Evolutionary conservation across 176 grass and related monocot species (phyloP), one percentile per base, ranked within the genome.

Genomic region (Oryza glumipatula): DNA sequence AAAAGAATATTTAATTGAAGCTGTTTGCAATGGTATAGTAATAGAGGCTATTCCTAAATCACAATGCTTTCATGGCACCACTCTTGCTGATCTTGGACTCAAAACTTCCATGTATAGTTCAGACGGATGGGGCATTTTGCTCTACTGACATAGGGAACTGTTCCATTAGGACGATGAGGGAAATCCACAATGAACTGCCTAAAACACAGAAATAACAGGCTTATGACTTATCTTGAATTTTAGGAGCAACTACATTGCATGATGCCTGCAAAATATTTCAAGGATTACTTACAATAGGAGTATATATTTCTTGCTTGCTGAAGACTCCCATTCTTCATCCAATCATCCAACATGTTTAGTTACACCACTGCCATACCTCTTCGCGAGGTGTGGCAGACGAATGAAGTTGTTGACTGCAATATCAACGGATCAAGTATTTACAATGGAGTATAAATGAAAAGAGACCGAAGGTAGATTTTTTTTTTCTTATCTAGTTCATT

Each of bases 311-410:
- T 28, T 77, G 48, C 13, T 28, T 77, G 48, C 11, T 23, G 44
- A 83, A 33, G 67, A 4, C 33, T 61, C 35, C 70, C 10, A 32
- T 51, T 3, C 48, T 51, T 51, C 48, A 51, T 51, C 0, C 35
- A 32, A 75, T 15, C 32, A 41, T 41, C 39, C 39, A 2, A 41
- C 39, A 41, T 26, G 4, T 76, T 19, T 82, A 13, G 38, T 61
- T 28, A 45, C 72, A 76, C 82, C 44, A 84, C 45, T 35, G 46
- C 82, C 82, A 7, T 68, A 84, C 82, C 76, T 84, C 16, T 19
- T 76, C 33, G 44, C 9, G 54, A 84, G 73, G 13, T 39, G 14
- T 19, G 30, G 26, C 72, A 30, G 32, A 68, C 7, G 8, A 76
- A 22, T 16, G 13, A 49, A 75, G 30, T 84, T 54, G 21, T 76